These are phyloP conservation scores for Casuarina cunninghamiana DNA, from an alignment of 306 rosid genomes.

Conservation along the genomic window DNA sequence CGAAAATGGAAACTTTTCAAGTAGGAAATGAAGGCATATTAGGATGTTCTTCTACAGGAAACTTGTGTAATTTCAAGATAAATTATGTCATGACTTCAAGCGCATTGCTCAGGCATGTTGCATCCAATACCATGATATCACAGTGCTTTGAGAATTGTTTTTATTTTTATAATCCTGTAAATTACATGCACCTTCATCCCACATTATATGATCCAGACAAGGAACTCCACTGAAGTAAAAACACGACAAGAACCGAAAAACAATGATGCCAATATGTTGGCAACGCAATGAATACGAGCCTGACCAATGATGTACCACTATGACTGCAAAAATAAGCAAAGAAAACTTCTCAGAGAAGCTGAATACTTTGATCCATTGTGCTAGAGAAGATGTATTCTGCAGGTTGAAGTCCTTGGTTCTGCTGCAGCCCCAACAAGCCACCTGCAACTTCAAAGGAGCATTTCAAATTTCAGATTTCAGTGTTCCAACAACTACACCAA, in stretches of 20 bases:
- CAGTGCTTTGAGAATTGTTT: background rate
- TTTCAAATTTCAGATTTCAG: conserved; percentile 6
- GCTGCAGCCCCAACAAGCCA: conserved; percentile 20
- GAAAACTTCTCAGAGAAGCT: conserved; percentile 8
- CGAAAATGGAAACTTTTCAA: conserved; percentile 18
- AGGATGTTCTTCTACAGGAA: background rate
- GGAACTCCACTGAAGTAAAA: conserved; percentile 10
- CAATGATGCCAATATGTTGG: background rate
- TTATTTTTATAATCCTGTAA: background rate
- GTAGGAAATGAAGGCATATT: background rate
- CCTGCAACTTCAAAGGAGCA: conserved; percentile 36
- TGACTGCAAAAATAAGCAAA: background rate
- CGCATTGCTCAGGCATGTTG: background rate
- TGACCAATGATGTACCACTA: conserved; percentile 1
- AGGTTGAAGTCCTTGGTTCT: conserved; percentile 27
- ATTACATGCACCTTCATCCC: conserved; percentile 8
- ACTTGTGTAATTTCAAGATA: background rate
- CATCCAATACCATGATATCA: background rate
- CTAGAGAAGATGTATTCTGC: conserved; percentile 17
- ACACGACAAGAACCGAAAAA: conserved; percentile 6
- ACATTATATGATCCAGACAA: conserved; percentile 11
- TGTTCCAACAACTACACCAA: background rate
- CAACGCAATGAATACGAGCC: conserved; percentile 11
- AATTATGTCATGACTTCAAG: background rate
- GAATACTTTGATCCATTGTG: conserved; percentile 70